phyloP scores from a whole-genome alignment of 768 basidiomycete species.

The Lactarius hatsudake region DNA sequence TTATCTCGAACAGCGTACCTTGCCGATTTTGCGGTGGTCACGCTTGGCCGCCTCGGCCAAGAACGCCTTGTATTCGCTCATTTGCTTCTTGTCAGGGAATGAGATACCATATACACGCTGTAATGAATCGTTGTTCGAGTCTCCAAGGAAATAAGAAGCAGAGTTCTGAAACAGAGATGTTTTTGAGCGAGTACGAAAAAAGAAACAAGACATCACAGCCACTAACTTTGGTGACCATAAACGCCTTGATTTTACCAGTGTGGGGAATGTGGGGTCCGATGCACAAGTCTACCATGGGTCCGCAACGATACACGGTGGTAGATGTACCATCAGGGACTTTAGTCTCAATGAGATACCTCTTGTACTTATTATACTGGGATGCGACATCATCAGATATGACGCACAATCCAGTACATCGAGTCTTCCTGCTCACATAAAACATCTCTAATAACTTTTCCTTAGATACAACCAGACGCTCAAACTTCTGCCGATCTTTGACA shows the following conservation, averaged over 20 bases:
- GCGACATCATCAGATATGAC: conserved; percentile 7
- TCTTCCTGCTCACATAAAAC: conserved; percentile 65
- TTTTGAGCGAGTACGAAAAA: neutral
- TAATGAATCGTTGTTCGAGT: conserved; percentile 87
- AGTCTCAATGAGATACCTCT: conserved; percentile 89
- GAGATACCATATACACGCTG: conserved; percentile 98
- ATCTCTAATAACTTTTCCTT: conserved; percentile 96
- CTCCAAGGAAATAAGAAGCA: conserved; percentile 96
- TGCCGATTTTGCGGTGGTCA: conserved; percentile 95
- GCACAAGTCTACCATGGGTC: conserved; percentile 97
- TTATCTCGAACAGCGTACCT: conserved; percentile 39
- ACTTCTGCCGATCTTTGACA: conserved; percentile 96
- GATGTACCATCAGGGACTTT: conserved; percentile 96
- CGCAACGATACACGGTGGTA: conserved; percentile 97
- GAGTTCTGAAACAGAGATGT: conserved; percentile 63
- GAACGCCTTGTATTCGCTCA: conserved; percentile 93
- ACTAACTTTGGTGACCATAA: conserved; percentile 90
- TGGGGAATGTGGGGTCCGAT: conserved; percentile 97
- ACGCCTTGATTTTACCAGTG: conserved; percentile 95
- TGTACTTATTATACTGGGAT: conserved; percentile 95
- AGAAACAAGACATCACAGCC: neutral
- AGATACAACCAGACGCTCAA: conserved; percentile 88
- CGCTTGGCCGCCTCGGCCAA: conserved; percentile 97
- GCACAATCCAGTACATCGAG: neutral
- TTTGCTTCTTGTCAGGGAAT: conserved; percentile 96